phyloP scores from a whole-genome alignment of 768 basidiomycete genomes.

The Lenzites betulinus region DNA sequence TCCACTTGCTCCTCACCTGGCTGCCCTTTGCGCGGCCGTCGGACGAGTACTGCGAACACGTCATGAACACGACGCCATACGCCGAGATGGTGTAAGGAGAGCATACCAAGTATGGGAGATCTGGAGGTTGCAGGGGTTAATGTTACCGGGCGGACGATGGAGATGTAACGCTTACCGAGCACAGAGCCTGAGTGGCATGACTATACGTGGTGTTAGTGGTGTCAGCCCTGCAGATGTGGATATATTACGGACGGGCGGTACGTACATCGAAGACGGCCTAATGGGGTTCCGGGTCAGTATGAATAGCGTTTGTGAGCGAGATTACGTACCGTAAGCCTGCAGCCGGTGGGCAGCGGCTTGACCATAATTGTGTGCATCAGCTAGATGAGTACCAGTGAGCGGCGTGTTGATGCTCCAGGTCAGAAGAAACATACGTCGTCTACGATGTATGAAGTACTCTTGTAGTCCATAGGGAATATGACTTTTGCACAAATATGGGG shows the following conservation, averaged over 20 bases:
- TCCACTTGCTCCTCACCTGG: slow-evolving; percentile 27
- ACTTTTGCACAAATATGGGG: slow-evolving; percentile 41
- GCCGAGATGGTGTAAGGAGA: not conserved
- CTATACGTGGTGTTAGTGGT: slow-evolving; percentile 38
- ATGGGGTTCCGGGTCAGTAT: not conserved
- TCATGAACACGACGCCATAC: not conserved
- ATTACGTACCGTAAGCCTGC: slow-evolving; percentile 78
- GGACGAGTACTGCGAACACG: slow-evolving; percentile 30
- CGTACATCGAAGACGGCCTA: slow-evolving; percentile 37
- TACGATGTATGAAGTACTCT: slow-evolving; percentile 73
- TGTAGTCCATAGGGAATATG: slow-evolving; percentile 82
- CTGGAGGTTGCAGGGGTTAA: slow-evolving; percentile 35
- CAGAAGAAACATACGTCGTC: slow-evolving; percentile 70
- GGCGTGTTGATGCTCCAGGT: not conserved
- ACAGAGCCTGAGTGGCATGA: slow-evolving; percentile 91
- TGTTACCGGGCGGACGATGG: not conserved
- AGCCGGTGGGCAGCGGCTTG: slow-evolving; percentile 76
- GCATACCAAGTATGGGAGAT: slow-evolving; percentile 66
- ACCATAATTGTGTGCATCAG: slow-evolving; percentile 79
- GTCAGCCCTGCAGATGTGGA: not conserved
- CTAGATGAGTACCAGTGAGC: slow-evolving; percentile 36
- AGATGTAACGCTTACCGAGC: slow-evolving; percentile 53
- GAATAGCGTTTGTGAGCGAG: not conserved
- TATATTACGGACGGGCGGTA: not conserved
- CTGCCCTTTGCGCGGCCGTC: slow-evolving; percentile 34